These are phyloP conservation scores for Aspergillus nomiae DNA, from an alignment of 2,329 filamentous ascomycete genomes.

Conservation along the genomic window DNA sequence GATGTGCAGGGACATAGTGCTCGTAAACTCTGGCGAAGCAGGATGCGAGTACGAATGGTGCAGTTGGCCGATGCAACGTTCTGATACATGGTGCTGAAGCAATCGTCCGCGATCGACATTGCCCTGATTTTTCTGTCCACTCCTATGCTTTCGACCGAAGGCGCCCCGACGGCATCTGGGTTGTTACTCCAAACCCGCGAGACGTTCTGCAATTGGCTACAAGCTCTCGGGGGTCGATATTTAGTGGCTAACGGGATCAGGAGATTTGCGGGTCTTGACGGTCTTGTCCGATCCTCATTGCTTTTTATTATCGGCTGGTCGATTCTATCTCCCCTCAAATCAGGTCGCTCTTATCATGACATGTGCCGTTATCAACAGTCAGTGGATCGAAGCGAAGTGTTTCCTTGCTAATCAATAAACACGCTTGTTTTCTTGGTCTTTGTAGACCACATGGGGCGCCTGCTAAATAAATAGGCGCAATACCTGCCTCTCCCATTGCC, in stretches of 20 bases:
- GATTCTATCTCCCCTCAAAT: constrained; percentile 27
- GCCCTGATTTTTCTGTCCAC: background rate
- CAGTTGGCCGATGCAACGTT: constrained; percentile 20
- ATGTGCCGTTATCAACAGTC: constrained; percentile 28
- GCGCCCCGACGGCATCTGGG: constrained; percentile 17
- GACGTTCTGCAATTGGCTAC: constrained; percentile 17
- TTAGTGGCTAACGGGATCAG: constrained; percentile 8
- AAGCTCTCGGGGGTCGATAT: background rate
- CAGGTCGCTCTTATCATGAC: constrained; percentile 27
- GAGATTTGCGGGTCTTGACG: constrained; percentile 7
- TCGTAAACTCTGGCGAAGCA: background rate
- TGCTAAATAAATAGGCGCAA: background rate
- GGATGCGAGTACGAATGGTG: constrained; percentile 7
- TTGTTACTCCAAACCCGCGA: constrained; percentile 4
- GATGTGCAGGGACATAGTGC: background rate
- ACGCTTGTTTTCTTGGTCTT: constrained; percentile 1
- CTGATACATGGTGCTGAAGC: constrained; percentile 13
- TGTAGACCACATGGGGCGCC: background rate
- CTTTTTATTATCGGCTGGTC: constrained; percentile 8
- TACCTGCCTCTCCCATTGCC: background rate
- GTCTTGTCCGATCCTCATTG: constrained; percentile 15
- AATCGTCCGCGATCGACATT: constrained; percentile 10
- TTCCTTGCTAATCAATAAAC: constrained; percentile 1
- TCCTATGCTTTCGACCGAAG: constrained; percentile 9
- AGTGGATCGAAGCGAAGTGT: constrained; percentile 8